phyloP scores from a whole-genome alignment of 768 basidiomycete species.

The Mrakia gelida region DNA sequence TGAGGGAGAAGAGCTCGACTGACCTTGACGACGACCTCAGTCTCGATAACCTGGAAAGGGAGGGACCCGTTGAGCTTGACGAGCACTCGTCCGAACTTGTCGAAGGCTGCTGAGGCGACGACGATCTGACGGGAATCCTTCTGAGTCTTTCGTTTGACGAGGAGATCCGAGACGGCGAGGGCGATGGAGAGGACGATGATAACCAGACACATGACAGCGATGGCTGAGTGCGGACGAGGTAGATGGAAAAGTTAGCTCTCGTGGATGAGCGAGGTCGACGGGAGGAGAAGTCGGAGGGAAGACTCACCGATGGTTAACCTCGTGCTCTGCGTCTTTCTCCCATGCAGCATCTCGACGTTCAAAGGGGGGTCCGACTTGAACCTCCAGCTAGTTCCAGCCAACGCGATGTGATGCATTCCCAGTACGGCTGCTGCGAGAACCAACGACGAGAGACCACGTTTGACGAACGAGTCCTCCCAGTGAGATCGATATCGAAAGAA shows the following conservation, averaged over 20 bases:
- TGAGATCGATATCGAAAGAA: slow-evolving; percentile 45
- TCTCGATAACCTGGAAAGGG: slow-evolving; percentile 45
- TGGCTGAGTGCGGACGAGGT: slow-evolving; percentile 34
- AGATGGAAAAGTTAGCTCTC: background rate
- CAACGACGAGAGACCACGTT: slow-evolving; percentile 34
- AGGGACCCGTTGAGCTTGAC: slow-evolving; percentile 44
- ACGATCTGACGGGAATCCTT: slow-evolving; percentile 42
- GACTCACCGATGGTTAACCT: slow-evolving; percentile 41
- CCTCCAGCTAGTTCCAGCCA: slow-evolving; percentile 43
- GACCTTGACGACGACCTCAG: slow-evolving; percentile 41
- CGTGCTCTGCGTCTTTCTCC: slow-evolving; percentile 37
- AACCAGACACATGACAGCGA: slow-evolving; percentile 45
- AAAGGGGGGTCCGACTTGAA: slow-evolving; percentile 27
- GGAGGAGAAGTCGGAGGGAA: too few relatives aligned
- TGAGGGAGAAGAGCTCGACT: slow-evolving; percentile 15
- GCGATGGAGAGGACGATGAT: slow-evolving; percentile 41
- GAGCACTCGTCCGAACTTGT: slow-evolving; percentile 43
- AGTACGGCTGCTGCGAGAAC: slow-evolving; percentile 38
- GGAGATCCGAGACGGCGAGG: slow-evolving; percentile 39
- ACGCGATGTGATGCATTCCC: slow-evolving; percentile 47
- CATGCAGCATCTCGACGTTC: slow-evolving; percentile 32
- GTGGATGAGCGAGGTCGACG: background rate
- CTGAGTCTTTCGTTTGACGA: slow-evolving; percentile 35
- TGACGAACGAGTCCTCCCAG: slow-evolving; percentile 45
- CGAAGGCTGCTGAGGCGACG: slow-evolving; percentile 43